Conservation (phyloP, 306 rosid species). For the Rosa rugosa region DNA sequence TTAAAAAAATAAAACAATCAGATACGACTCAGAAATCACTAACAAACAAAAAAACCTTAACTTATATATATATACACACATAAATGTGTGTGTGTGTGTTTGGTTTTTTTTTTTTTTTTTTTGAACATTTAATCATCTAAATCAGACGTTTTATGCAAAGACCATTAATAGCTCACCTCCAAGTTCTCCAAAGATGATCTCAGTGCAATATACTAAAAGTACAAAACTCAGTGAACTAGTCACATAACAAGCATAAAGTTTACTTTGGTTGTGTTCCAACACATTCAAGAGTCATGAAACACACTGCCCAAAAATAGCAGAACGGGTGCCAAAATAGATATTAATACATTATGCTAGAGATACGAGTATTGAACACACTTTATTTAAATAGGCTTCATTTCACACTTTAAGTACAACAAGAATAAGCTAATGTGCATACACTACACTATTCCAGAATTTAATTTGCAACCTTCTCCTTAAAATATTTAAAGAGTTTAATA, state of each 20-base stretch:
- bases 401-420: background rate
- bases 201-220: background rate
- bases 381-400: background rate
- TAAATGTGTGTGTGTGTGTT: too few species aligned
- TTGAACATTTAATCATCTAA: background rate
- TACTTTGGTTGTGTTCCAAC: background rate
- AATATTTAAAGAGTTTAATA: background rate
- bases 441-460: background rate
- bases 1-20: slow-evolving; percentile 13
- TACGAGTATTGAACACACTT: background rate
- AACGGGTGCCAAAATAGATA: background rate
- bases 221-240: background rate
- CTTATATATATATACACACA: background rate
- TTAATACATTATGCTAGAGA: background rate
- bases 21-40: slow-evolving; percentile 18
- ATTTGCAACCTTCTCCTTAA: background rate
- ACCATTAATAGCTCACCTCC: slow-evolving; percentile 15
- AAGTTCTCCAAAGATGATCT: background rate
- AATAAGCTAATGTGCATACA: background rate
- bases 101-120: too few species aligned
- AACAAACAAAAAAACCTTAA: background rate
- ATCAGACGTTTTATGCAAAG: background rate
- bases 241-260: background rate
- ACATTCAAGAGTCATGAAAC: background rate
- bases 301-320: background rate